Conservation (phyloP, 306 rosid species). For the Prunus mira region DNA sequence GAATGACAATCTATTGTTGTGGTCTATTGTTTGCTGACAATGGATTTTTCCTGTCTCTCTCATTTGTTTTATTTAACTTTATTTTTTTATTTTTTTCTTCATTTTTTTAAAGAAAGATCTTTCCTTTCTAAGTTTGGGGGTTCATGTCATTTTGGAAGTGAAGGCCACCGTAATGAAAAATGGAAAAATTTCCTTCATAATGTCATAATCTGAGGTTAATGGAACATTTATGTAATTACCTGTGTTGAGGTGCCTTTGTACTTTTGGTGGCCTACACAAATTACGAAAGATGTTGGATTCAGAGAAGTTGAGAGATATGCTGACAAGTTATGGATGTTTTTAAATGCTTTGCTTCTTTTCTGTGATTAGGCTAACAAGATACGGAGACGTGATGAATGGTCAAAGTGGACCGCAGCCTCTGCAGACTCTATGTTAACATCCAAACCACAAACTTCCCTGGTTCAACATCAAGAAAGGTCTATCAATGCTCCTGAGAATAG, state of each 20-base stretch:
- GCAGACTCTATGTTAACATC: constrained; percentile 42
- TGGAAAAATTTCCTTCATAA: background rate
- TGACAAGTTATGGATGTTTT: background rate
- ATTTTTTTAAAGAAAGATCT: background rate
- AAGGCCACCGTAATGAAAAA: no score
- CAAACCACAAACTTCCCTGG: constrained; percentile 28
- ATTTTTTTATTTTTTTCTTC: background rate
- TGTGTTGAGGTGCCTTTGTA: background rate
- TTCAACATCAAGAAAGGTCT: constrained; percentile 33
- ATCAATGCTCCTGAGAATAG: constrained; percentile 24
- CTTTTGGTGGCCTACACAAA: background rate
- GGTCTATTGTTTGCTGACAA: background rate
- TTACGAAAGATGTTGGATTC: background rate
- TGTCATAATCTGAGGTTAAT: background rate
- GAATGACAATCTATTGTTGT: background rate
- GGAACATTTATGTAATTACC: background rate
- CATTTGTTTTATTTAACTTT: background rate
- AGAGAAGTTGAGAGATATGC: background rate
- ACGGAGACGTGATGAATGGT: constrained; percentile 70
- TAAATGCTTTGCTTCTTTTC: constrained; percentile 7
- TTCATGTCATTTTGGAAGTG: no score
- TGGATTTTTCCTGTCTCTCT: background rate
- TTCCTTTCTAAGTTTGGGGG: background rate
- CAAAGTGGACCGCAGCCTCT: constrained; percentile 64
- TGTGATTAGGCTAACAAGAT: constrained; percentile 62